phyloP scores from a whole-genome alignment of 108 stramenopile species.

The Nitzschia sp. region DNA sequence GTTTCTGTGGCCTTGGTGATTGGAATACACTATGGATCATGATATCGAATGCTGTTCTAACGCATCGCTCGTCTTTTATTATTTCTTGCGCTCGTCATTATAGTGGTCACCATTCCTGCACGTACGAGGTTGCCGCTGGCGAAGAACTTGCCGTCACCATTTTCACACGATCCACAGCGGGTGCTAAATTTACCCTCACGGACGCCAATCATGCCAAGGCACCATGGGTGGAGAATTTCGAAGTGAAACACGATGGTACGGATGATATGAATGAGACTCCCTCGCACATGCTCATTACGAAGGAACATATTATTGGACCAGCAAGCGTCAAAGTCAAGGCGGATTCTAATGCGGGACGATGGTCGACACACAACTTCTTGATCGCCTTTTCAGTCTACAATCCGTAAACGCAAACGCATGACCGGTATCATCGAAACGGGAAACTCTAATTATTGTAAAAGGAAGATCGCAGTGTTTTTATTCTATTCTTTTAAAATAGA shows the following conservation, averaged over 20 bases:
- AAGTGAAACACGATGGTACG: slow-evolving; percentile 29
- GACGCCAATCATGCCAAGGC: slow-evolving; percentile 50
- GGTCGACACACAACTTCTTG: slow-evolving; percentile 55
- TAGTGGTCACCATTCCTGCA: slow-evolving; percentile 46
- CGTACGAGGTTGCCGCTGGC: slow-evolving; percentile 46
- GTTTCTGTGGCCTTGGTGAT: neutral
- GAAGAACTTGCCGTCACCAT: slow-evolving; percentile 61
- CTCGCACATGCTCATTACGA: slow-evolving; percentile 46
- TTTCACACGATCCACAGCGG: slow-evolving; percentile 61
- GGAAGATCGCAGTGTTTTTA: too few species aligned
- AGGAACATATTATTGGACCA: slow-evolving; percentile 59
- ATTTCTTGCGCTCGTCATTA: neutral
- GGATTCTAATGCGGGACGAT: slow-evolving; percentile 64
- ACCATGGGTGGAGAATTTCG: slow-evolving; percentile 20
- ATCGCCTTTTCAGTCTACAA: slow-evolving; percentile 38
- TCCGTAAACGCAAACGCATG: neutral
- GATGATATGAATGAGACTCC: slow-evolving; percentile 46
- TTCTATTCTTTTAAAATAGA: too few species aligned
- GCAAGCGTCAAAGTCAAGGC: slow-evolving; percentile 58
- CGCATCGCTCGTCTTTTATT: neutral
- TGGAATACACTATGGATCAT: neutral
- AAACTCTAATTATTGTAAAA: too few species aligned
- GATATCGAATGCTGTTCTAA: neutral
- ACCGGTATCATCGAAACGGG: too few species aligned
- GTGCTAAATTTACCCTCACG: slow-evolving; percentile 60